These are phyloP conservation scores for Trichophyton mentagrophytes DNA, from an alignment of 2,329 filamentous ascomycete species.

Conservation along the genomic window DNA sequence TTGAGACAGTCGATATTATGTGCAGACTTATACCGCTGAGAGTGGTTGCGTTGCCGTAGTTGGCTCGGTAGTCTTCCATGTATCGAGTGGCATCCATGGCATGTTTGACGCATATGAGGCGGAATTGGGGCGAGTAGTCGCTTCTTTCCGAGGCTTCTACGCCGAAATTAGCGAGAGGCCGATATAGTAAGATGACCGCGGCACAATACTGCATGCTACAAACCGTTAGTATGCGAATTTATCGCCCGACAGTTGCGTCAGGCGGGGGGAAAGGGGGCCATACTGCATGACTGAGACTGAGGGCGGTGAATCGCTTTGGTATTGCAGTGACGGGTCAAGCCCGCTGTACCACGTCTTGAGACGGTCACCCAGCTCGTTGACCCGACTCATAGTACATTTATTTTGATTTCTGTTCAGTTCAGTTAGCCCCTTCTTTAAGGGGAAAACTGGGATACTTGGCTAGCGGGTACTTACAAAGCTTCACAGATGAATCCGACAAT, in stretches of 20 bases:
- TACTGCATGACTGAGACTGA: constrained; percentile 8
- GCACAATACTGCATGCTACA: constrained; percentile 9
- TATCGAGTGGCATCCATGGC: constrained; percentile 9
- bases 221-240: background rate
- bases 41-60: constrained; percentile 10
- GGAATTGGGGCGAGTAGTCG: constrained; percentile 3
- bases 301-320: constrained; percentile 2
- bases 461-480: constrained; percentile 5
- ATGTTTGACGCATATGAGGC: constrained; percentile 10
- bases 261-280: background rate
- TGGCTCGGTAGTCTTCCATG: constrained; percentile 9
- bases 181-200: constrained; percentile 8
- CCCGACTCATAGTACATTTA: constrained; percentile 1
- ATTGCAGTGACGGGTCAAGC: constrained; percentile 9
- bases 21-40: constrained; percentile 12
- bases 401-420: constrained; percentile 5
- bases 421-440: background rate
- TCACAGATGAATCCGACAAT: constrained; percentile 13
- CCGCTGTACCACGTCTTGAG: constrained; percentile 10
- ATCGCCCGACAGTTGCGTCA: background rate
- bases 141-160: background rate
- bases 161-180: constrained; percentile 8
- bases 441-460: background rate
- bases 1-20: constrained; percentile 11
- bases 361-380: constrained; percentile 9